These are phyloP conservation scores for Mycena epipterygia DNA, from an alignment of 768 basidiomycete species.

Conservation along the genomic window DNA sequence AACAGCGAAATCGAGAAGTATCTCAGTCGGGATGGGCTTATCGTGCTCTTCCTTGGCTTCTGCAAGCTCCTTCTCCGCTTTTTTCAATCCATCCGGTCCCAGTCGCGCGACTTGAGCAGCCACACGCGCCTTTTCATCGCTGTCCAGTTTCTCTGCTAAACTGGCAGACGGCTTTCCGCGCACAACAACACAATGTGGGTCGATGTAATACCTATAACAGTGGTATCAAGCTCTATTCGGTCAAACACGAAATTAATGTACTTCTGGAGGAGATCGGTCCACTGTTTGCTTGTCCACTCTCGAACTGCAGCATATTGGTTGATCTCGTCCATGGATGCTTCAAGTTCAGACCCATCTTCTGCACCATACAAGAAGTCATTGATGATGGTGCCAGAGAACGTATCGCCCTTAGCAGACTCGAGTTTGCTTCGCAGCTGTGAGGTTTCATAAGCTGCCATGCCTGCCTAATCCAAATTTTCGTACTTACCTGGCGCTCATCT, in stretches of 20 bases:
- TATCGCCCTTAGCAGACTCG: constrained; percentile 87
- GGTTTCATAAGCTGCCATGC: constrained; percentile 15
- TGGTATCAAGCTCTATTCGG: constrained; percentile 11
- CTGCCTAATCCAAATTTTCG: constrained; percentile 20
- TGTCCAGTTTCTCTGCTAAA: constrained; percentile 85
- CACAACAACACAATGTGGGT: constrained; percentile 80
- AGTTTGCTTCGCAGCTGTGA: constrained; percentile 83
- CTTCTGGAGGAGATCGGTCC: constrained; percentile 84
- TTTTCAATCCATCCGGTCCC: constrained; percentile 85
- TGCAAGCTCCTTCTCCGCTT: constrained; percentile 76
- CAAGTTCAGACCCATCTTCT: constrained; percentile 84
- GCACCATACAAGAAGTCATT: constrained; percentile 90
- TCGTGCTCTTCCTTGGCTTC: constrained; percentile 91
- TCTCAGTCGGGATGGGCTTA: constrained; percentile 81
- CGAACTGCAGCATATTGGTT: constrained; percentile 76
- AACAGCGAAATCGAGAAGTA: constrained; percentile 90
- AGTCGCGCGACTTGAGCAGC: constrained; percentile 75
- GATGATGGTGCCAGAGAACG: constrained; percentile 82
- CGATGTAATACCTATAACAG: constrained; percentile 78
- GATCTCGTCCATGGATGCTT: constrained; percentile 82
- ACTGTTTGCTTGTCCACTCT: constrained; percentile 80
- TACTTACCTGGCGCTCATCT: constrained; percentile 90
- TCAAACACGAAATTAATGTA: constrained; percentile 49
- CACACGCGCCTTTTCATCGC: constrained; percentile 84
- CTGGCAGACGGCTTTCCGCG: constrained; percentile 90